Evolutionary conservation across 2,329 filamentous ascomycete genomes (phyloP).

Genomic region (Erysiphe pulchra): DNA sequence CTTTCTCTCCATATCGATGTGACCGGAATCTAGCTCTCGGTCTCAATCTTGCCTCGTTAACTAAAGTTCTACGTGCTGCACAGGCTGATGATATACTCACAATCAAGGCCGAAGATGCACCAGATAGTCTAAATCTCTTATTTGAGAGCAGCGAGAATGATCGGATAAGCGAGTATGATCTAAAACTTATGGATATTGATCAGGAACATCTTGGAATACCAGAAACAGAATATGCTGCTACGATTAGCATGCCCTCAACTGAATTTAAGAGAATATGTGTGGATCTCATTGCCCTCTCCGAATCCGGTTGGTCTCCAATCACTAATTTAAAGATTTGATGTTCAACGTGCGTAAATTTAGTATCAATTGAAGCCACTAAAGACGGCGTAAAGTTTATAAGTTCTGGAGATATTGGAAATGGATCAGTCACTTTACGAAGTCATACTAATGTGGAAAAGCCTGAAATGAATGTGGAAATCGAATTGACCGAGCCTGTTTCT

Average conservation of each 20-base stretch:
- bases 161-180: conserved; percentile 91
- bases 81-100: conserved; percentile 89
- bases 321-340: not conserved
- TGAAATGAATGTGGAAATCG: conserved; percentile 62
- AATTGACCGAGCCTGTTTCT: conserved; percentile 73
- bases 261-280: conserved; percentile 93
- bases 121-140: conserved; percentile 81
- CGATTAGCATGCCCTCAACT: conserved; percentile 60
- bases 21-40: conserved; percentile 97
- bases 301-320: conserved; percentile 49
- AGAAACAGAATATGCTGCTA: conserved; percentile 93
- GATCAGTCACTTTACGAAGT: conserved; percentile 72
- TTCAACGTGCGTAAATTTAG: conserved; percentile 20
- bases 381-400: conserved; percentile 91
- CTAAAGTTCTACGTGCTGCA: conserved; percentile 86
- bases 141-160: conserved; percentile 82
- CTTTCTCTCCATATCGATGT: conserved; percentile 86
- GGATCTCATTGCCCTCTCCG: conserved; percentile 74
- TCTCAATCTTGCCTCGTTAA: conserved; percentile 87
- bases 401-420: conserved; percentile 86
- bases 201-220: conserved; percentile 98
- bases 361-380: conserved; percentile 87
- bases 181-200: conserved; percentile 99
- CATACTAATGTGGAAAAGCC: conserved; percentile 80
- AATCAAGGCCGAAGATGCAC: conserved; percentile 89